Base-by-base conservation (phyloP, 2,329 filamentous ascomycete species). In the Thelonectria discophora region DNA sequence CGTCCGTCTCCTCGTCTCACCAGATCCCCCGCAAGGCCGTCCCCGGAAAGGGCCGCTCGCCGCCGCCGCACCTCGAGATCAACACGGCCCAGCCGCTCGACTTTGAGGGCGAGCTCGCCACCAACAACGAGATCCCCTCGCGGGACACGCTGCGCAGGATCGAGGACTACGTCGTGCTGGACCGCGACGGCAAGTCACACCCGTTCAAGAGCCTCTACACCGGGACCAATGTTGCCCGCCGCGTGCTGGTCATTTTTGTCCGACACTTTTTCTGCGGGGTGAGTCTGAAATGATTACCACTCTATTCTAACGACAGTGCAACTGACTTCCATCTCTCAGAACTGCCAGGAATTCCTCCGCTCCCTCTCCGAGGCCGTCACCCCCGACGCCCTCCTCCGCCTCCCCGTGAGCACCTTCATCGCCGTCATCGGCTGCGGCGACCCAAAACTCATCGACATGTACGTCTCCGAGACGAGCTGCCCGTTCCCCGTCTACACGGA, bases 221-320 rank as follows among this genome's bases (percentile, higher is more conserved):
- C 34, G 85, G 86, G 4, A 79, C 75, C 48, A 84, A 84, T 55
- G 80, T 81, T 3, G 79, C 84, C 12, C 78, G 82, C 17, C 80
- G 87, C 3, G 86, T 91, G 27, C 80, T 94, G 32, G 77, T 93
- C 43, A 86, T 93, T 67, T 93, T 94, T 73, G 83, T 94, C 59
- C 84, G 91, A 46, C 90, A 93, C 77, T 94, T 93, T 77, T 93
- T 91, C 81, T 93, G 91, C 73, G 90, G 90, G 37, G 90, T 92
- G 82, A 75, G 89, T 47, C 9, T 50, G 37, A 50, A 42, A 52
- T 21, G 8, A 34, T 27, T 11, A 39, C 37, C 12, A 21, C 45
- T 32, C 40, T 12, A n/a, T 39, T 34, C 42, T 5, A 17, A 21
- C 18, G 2, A 11, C 18, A 34, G 11, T 18, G 32, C n/a, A 40